These are phyloP conservation scores for Rhodotorula paludigena DNA, from an alignment of 768 basidiomycete genomes.

Conservation along the genomic window DNA sequence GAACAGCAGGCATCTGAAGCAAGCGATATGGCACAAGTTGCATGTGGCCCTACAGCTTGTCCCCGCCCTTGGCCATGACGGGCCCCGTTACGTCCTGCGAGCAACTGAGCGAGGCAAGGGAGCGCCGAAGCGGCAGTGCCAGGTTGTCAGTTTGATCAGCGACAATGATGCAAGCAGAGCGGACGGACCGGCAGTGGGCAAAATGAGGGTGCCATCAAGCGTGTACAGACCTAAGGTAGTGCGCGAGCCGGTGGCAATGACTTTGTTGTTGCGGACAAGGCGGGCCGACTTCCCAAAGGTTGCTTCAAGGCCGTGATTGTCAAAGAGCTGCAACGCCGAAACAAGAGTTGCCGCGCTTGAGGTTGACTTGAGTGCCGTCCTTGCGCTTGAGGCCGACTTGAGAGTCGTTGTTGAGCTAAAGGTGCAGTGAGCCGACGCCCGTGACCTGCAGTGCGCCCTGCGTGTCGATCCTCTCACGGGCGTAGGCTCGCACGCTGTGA, in stretches of 20 bases:
- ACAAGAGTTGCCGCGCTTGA: not conserved
- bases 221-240: not conserved
- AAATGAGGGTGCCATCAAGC: not conserved
- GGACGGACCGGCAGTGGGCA: not conserved
- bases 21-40: conserved; percentile 10
- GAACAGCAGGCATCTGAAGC: not conserved
- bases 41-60: too few relatives aligned
- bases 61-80: too few relatives aligned
- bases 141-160: not conserved
- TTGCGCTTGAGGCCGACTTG: too few relatives aligned
- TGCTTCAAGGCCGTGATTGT: too few relatives aligned
- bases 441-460: too few relatives aligned
- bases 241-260: conserved; percentile 9
- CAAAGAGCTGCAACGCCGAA: too few relatives aligned
- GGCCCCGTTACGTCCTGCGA: too few relatives aligned
- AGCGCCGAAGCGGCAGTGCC: conserved; percentile 8
- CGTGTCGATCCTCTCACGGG: too few relatives aligned
- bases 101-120: not conserved
- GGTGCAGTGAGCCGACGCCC: not conserved
- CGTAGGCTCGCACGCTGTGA: conserved; percentile 1
- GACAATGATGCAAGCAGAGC: conserved; percentile 3
- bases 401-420: too few relatives aligned
- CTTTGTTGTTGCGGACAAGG: too few relatives aligned
- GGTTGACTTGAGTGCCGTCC: not conserved
- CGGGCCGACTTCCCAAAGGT: too few relatives aligned